Conservation (phyloP, 768 basidiomycete species). For the Mycena epipterygia region DNA sequence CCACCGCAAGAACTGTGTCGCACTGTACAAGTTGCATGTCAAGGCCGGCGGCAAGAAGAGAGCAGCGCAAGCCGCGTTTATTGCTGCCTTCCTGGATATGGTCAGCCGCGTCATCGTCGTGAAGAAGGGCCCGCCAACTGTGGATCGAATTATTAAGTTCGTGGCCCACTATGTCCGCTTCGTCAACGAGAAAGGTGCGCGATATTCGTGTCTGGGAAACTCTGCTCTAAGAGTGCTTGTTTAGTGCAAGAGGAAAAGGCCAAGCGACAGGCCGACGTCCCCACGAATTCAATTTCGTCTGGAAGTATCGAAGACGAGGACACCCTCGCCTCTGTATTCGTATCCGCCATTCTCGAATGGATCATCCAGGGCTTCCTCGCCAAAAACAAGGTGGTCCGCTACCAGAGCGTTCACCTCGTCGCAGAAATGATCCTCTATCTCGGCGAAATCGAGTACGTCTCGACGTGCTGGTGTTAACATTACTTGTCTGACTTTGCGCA, state of each 20-base stretch:
- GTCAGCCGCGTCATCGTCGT: conserved; percentile 78
- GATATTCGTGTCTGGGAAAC: background rate
- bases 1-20: conserved; percentile 94
- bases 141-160: conserved; percentile 89
- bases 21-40: conserved; percentile 85
- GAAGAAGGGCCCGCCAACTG: conserved; percentile 89
- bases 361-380: conserved; percentile 87
- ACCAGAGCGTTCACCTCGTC: conserved; percentile 84
- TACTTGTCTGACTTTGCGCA: conserved; percentile 46
- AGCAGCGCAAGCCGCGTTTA: conserved; percentile 85
- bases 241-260: conserved; percentile 43
- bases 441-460: conserved; percentile 89
- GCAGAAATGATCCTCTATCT: conserved; percentile 88
- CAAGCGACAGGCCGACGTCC: conserved; percentile 58
- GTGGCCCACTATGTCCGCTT: conserved; percentile 87
- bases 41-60: conserved; percentile 63
- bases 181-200: conserved; percentile 85
- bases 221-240: conserved; percentile 27
- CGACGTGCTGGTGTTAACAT: background rate
- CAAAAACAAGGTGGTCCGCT: conserved; percentile 92
- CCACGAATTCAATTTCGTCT: conserved; percentile 41
- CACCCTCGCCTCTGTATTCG: conserved; percentile 77
- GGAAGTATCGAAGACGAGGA: conserved; percentile 70
- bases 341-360: conserved; percentile 76
- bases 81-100: conserved; percentile 80